These are phyloP conservation scores for Lyophyllum shimeji DNA, from an alignment of 768 basidiomycete species.

Conservation along the genomic window DNA sequence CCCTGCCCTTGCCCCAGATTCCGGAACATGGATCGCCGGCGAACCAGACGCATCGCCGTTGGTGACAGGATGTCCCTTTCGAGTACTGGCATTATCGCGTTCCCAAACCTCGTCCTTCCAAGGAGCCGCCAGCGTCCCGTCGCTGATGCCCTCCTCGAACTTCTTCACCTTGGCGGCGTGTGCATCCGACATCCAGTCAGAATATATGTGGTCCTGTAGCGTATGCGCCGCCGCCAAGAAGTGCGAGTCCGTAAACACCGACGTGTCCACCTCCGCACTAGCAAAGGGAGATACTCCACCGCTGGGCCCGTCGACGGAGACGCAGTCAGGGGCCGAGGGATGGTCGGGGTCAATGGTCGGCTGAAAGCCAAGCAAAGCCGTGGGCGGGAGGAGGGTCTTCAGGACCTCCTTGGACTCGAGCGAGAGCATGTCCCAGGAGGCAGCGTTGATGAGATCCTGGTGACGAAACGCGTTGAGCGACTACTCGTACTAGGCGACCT, in stretches of 20 bases:
- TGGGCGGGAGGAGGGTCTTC: slow-evolving; percentile 42
- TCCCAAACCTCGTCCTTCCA: slow-evolving; percentile 71
- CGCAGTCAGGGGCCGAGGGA: slow-evolving; percentile 28
- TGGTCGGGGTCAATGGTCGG: slow-evolving; percentile 34
- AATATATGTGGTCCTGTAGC: slow-evolving; percentile 60
- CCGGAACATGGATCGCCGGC: slow-evolving; percentile 4
- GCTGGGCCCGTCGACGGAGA: slow-evolving; percentile 17
- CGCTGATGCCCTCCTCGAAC: slow-evolving; percentile 41
- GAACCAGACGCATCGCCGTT: slow-evolving; percentile 8
- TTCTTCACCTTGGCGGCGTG: slow-evolving; percentile 40
- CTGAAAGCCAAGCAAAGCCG: slow-evolving; percentile 37
- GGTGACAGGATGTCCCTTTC: background rate
- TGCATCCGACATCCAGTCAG: slow-evolving; percentile 46
- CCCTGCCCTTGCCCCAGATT: slow-evolving; percentile 28
- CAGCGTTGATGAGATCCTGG: slow-evolving; percentile 48
- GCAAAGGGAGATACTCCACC: background rate
- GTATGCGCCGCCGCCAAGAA: slow-evolving; percentile 55
- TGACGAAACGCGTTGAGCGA: slow-evolving; percentile 24
- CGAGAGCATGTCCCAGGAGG: slow-evolving; percentile 47
- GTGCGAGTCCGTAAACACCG: slow-evolving; percentile 50
- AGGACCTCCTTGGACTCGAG: slow-evolving; percentile 37
- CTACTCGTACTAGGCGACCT: slow-evolving; percentile 11
- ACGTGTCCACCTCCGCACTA: slow-evolving; percentile 31
- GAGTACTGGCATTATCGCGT: slow-evolving; percentile 30
- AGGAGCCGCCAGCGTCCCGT: slow-evolving; percentile 49